These are phyloP conservation scores for Colletotrichum tabaci DNA, from an alignment of 2,329 filamentous ascomycete species.

Conservation along the genomic window DNA sequence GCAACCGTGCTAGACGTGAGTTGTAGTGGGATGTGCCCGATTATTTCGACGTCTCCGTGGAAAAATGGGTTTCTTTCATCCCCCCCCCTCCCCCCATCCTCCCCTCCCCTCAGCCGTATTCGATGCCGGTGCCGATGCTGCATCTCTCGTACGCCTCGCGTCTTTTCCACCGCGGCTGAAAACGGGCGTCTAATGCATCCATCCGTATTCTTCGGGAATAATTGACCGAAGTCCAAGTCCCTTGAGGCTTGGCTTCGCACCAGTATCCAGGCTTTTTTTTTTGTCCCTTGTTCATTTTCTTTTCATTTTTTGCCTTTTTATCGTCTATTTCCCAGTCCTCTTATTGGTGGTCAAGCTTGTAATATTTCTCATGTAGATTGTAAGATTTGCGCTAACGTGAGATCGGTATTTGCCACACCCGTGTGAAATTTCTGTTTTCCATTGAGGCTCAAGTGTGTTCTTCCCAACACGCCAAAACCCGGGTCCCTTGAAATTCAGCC, in stretches of 20 bases:
- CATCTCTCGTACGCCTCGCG: not conserved
- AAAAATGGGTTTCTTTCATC: not conserved
- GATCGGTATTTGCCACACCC: constrained; percentile 1
- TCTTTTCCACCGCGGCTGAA: constrained; percentile 18
- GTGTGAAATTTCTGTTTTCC: not conserved
- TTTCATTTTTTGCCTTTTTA: too few relatives aligned
- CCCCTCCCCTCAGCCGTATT: not conserved
- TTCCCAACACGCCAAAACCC: not conserved
- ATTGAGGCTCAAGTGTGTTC: constrained; percentile 3
- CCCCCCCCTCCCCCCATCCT: too few relatives aligned
- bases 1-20: not conserved
- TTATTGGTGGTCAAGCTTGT: not conserved
- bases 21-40: not conserved
- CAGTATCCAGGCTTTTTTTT: not conserved
- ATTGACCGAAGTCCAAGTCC: constrained; percentile 17
- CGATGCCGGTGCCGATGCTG: constrained; percentile 8
- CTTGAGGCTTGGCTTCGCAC: constrained; percentile 15
- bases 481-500: constrained; percentile 9
- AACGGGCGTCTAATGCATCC: constrained; percentile 21
- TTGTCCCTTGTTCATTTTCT: not conserved
- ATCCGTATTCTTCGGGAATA: constrained; percentile 15
- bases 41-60: constrained; percentile 2
- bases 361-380: not conserved
- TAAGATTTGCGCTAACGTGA: constrained; percentile 1
- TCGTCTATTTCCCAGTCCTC: too few relatives aligned